These are phyloP conservation scores for Amorphotheca resinae DNA, from an alignment of 495 filamentous ascomycete genomes.

Conservation along the genomic window DNA sequence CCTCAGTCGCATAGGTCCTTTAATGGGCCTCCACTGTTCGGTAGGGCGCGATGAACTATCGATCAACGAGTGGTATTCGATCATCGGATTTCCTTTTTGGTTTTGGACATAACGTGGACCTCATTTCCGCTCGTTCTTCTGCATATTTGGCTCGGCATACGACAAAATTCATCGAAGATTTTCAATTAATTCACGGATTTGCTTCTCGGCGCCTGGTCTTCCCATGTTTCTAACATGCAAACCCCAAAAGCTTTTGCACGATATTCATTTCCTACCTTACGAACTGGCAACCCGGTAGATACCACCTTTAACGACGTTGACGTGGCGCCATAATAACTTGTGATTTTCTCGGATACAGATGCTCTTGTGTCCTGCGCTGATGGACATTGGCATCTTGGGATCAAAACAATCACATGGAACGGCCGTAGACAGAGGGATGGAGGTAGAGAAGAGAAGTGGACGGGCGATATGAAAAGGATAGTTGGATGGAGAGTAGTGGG, in stretches of 20 bases:
- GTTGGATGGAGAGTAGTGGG: constrained; percentile 20
- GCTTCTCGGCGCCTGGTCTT: constrained; percentile 24
- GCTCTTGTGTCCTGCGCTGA: neutral
- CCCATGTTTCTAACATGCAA: constrained; percentile 16
- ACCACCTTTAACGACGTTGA: constrained; percentile 19
- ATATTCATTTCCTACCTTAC: constrained; percentile 22
- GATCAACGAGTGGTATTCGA: constrained; percentile 8
- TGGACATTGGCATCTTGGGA: constrained; percentile 10
- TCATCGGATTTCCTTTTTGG: constrained; percentile 15
- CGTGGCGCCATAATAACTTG: constrained; percentile 9
- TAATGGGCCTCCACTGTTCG: constrained; percentile 10
- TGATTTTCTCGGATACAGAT: constrained; percentile 11
- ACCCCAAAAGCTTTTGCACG: constrained; percentile 21
- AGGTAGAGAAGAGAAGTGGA: constrained; percentile 20
- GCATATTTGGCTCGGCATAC: constrained; percentile 17
- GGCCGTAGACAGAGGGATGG: constrained; percentile 12
- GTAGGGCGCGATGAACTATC: constrained; percentile 21
- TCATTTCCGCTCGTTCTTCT: constrained; percentile 10
- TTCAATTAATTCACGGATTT: constrained; percentile 14
- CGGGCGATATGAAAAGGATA: constrained; percentile 22
- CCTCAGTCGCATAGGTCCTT: constrained; percentile 41
- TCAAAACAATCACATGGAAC: constrained; percentile 11
- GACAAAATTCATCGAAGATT: constrained; percentile 12
- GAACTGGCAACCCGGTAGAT: constrained; percentile 22
- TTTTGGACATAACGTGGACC: neutral